Percentiles rank a stretch among this genome's conserved stretches.
Evolutionary conservation across 805 yeast species (phyloP).

Genomic region (Cyberlindnera subsufficiens): DNA sequence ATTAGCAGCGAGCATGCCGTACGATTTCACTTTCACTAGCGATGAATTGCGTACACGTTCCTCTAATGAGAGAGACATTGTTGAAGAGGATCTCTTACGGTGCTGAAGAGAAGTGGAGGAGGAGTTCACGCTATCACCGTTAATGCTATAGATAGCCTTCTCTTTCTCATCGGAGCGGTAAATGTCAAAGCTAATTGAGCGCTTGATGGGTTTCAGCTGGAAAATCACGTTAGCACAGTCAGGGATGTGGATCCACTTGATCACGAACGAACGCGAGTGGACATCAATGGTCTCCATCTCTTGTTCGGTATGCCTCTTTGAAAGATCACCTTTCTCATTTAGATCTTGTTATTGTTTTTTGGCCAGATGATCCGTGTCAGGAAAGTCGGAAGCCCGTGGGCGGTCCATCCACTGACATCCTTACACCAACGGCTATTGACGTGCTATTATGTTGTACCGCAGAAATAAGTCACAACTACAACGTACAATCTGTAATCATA

Average conservation of each 20-base stretch:
- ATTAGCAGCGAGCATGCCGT: conserved; percentile 54
- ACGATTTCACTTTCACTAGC: conserved; percentile 43
- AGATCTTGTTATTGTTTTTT: too few species aligned
- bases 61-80: conserved; percentile 35
- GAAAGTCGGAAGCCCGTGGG: too few species aligned
- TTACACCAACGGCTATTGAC: too few species aligned
- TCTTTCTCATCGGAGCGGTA: conserved; percentile 22
- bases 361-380: too few species aligned
- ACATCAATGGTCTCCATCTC: conserved; percentile 86
- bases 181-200: conserved; percentile 42
- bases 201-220: conserved; percentile 75
- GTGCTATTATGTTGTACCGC: too few species aligned
- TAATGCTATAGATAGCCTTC: conserved; percentile 22
- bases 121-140: conserved; percentile 10
- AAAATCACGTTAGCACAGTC: conserved; percentile 63
- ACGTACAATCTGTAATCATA: too few species aligned
- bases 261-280: conserved; percentile 81
- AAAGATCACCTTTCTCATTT: too few species aligned
- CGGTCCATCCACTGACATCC: too few species aligned
- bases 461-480: too few species aligned
- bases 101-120: conserved; percentile 19
- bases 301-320: not conserved
- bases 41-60: conserved; percentile 54
- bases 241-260: conserved; percentile 84
- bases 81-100: conserved; percentile 27